Evolutionary conservation across 345 rosid species (phyloP).

Genomic region (Bretschneidera sinensis): DNA sequence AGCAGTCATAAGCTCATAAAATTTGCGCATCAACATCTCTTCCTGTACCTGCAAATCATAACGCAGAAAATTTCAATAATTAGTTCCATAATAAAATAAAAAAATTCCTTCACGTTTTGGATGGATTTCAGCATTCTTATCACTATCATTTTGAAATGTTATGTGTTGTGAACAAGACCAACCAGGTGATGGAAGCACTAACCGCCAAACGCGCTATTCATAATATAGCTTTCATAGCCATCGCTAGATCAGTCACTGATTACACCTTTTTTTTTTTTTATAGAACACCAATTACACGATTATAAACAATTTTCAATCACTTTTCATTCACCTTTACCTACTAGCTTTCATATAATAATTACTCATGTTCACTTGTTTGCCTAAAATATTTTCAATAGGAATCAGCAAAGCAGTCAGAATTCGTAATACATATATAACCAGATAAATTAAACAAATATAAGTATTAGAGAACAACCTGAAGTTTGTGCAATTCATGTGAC

Average conservation of each 20-base stretch:
- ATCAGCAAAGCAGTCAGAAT: neutral
- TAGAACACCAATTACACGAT: neutral
- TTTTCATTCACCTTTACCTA: neutral
- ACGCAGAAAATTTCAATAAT: neutral
- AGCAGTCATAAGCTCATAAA: conserved; percentile 46
- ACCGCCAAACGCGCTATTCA: neutral
- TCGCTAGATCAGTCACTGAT: neutral
- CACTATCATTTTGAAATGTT: neutral
- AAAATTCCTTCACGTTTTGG: neutral
- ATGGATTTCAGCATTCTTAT: neutral
- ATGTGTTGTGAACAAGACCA: neutral
- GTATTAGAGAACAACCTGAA: conserved; percentile 30
- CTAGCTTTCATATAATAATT: neutral
- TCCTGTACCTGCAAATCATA: conserved; percentile 57
- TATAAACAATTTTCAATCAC: neutral
- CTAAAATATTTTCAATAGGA: neutral
- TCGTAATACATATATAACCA: neutral
- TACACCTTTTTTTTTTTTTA: too few relatives aligned
- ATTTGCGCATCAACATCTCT: conserved; percentile 74
- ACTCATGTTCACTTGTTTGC: neutral
- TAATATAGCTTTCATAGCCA: neutral
- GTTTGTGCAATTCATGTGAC: conserved; percentile 48
- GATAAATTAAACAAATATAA: neutral
- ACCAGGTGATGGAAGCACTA: neutral
- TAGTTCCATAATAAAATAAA: neutral